These are phyloP conservation scores for Hymenoscyphus linearis DNA, from an alignment of 2,329 filamentous ascomycete genomes.

Conservation along the genomic window DNA sequence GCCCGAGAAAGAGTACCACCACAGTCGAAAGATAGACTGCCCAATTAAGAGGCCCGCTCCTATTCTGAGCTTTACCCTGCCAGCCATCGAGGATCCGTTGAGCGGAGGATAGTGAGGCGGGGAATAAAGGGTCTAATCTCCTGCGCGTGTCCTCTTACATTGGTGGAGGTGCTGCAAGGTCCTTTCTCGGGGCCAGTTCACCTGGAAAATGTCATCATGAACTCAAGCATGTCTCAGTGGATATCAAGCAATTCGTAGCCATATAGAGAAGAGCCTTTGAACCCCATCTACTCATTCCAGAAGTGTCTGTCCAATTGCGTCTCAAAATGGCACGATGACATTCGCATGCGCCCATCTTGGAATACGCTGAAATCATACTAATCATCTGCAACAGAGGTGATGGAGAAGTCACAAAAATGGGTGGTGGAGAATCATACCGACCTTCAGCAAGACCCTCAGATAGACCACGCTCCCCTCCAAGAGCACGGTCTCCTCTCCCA, in stretches of 20 bases:
- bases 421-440: constrained; percentile 32
- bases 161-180: neutral
- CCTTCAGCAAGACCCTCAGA: constrained; percentile 13
- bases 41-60: neutral
- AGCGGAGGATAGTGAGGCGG: neutral
- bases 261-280: neutral
- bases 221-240: neutral
- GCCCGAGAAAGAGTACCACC: neutral
- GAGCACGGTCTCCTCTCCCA: constrained; percentile 17
- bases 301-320: neutral
- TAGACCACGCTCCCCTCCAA: constrained; percentile 25
- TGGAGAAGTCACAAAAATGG: constrained; percentile 32
- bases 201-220: neutral
- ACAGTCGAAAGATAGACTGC: neutral
- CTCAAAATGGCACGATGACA: neutral
- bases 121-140: neutral
- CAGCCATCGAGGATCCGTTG: neutral
- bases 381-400: constrained; percentile 25
- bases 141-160: neutral
- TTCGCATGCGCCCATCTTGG: neutral
- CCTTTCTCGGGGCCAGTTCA: neutral
- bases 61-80: neutral
- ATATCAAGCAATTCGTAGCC: neutral
- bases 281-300: neutral
- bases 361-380: constrained; percentile 5